phyloP scores from a whole-genome alignment of 83 land plant species.

The Thuja plicata region DNA sequence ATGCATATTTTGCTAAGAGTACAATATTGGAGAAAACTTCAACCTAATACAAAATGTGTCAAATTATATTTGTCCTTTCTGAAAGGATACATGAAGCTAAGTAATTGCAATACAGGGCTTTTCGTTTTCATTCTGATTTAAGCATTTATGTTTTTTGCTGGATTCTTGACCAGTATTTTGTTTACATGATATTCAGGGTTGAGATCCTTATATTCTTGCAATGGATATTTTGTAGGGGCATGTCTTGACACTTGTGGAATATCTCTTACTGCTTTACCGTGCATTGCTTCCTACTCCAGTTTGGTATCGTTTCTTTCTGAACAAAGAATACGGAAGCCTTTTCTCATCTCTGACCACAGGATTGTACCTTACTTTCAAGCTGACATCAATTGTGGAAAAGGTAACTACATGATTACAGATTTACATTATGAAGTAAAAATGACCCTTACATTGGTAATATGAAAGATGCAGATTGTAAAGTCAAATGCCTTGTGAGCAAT shows the following conservation, averaged over 20 bases:
- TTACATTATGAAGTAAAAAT: neutral
- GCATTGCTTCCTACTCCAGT: constrained; percentile 93
- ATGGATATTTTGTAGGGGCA: constrained; percentile 66
- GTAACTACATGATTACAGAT: constrained; percentile 23
- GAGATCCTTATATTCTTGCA: neutral
- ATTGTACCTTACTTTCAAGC: constrained; percentile 92
- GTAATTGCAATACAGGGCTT: neutral
- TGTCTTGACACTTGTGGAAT: constrained; percentile 85
- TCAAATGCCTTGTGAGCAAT: neutral
- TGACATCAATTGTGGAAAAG: constrained; percentile 90
- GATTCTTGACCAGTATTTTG: neutral
- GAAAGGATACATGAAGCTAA: neutral
- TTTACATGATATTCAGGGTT: neutral
- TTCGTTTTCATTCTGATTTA: neutral
- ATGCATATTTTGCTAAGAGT: neutral
- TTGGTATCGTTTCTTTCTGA: constrained; percentile 97
- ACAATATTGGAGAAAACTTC: neutral
- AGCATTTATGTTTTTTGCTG: neutral
- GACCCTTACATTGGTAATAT: neutral
- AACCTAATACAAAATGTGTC: neutral
- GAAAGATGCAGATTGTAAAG: neutral
- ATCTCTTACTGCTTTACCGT: constrained; percentile 77
- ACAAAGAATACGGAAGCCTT: constrained; percentile 92
- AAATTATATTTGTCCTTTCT: neutral
- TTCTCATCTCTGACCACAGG: constrained; percentile 96